Conservation (phyloP, 805 yeast species). For the Nakazawaea wickerhamii region DNA sequence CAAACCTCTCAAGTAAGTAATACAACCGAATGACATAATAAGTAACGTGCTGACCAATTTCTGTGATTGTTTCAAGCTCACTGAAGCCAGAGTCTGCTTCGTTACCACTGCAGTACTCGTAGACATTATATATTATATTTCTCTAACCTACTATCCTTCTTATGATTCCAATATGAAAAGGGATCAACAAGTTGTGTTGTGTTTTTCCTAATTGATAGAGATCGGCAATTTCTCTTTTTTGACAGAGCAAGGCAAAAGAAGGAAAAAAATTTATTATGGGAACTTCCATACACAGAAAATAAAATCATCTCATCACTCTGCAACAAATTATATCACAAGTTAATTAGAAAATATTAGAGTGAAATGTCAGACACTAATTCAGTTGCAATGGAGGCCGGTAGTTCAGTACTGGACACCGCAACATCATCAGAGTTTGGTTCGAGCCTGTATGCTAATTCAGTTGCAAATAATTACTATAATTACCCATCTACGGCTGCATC, state of each 20-base stretch:
- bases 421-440: constrained; percentile 12
- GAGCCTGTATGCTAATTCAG: neutral
- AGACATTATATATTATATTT: neutral
- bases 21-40: constrained; percentile 50
- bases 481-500: constrained; percentile 22
- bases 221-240: neutral
- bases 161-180: neutral
- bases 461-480: constrained; percentile 1
- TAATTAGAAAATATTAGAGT: too few species aligned
- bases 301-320: neutral
- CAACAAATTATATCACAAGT: too few species aligned
- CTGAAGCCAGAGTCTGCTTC: constrained; percentile 18
- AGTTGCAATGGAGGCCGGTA: constrained; percentile 1
- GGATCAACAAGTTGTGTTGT: too few species aligned
- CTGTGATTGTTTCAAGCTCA: constrained; percentile 36
- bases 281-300: neutral
- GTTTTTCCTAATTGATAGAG: too few species aligned
- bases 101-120: neutral
- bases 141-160: neutral
- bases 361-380: constrained; percentile 3
- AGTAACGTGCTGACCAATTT: constrained; percentile 43
- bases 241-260: neutral
- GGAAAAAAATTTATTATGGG: neutral
- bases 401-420: constrained; percentile 13
- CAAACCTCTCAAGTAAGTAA: constrained; percentile 50